Conservation (phyloP, 2,329 filamentous ascomycete species). For the Pyrenophora graminea region DNA sequence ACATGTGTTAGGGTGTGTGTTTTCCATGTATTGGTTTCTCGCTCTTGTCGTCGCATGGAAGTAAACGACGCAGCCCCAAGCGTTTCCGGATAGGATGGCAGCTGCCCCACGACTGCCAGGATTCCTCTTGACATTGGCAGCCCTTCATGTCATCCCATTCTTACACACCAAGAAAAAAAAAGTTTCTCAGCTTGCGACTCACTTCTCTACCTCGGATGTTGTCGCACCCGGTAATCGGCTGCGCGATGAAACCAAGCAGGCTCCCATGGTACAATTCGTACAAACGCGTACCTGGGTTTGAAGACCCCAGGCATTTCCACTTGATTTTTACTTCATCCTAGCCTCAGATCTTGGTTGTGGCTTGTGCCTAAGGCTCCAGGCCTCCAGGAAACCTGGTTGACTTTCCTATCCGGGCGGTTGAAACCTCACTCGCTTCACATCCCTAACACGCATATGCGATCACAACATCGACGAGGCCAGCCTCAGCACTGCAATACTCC, state of each 20-base stretch:
- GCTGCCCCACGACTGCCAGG: neutral
- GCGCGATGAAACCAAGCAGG: conserved; percentile 7
- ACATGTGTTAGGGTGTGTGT: too few species aligned
- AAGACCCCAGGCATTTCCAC: neutral
- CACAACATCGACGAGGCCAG: conserved; percentile 2
- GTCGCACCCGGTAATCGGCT: conserved; percentile 2
- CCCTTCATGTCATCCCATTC: neutral
- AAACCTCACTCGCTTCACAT: conserved; percentile 26
- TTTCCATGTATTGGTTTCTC: too few species aligned
- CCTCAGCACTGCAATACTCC: conserved; percentile 16
- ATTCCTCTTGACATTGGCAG: neutral
- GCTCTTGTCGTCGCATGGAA: too few species aligned
- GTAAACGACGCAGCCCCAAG: neutral
- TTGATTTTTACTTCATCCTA: conserved; percentile 4
- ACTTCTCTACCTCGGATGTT: conserved; percentile 4
- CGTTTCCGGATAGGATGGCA: neutral
- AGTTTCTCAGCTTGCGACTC: neutral
- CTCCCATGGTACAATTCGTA: neutral
- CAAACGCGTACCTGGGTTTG: conserved; percentile 3
- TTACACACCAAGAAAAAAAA: neutral
- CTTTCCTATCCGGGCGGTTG: conserved; percentile 15
- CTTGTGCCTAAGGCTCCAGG: conserved; percentile 13
- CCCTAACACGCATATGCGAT: conserved; percentile 14
- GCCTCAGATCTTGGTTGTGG: conserved; percentile 4
- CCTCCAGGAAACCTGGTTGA: conserved; percentile 1